Base-by-base conservation (phyloP, 306 rosid species). In the Fragaria vesca region DNA sequence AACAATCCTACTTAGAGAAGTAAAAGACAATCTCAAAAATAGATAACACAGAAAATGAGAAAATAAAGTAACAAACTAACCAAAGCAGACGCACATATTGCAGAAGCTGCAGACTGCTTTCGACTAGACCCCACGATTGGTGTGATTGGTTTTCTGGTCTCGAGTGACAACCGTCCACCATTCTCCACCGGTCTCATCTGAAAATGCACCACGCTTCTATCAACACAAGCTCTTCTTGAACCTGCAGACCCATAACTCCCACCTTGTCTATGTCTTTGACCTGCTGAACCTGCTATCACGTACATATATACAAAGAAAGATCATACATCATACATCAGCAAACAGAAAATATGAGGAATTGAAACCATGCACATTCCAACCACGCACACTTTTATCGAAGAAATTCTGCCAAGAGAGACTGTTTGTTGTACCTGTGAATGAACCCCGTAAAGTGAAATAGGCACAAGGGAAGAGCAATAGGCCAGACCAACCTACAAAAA, bases 61-160 rank as follows among this genome's bases (percentile, higher is more conserved):
- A 47, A 10, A 43, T 43, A 12, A 2, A 8, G 47, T 43, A 13
- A 50, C 55, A 60, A 77, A 57, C 87, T 87, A 76, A 91, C 97
- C 89, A 58, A 88, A 57, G 91, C 88, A 62, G 89, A 83, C 50
- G 83, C 70, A 73, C 90, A 81, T 48, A 71, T 80, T 46, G 87
- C 16, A 66, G 76, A 61, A 82, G 36, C 77, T 70, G 36, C 36
- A 20, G 86, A 76, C 40, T 21, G 77, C 80, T 48, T 77, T 81
- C 51, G 83, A 78, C 60, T 48, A 3, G 85, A 81, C 45, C 28
- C 68, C 63, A 32, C 10, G 65, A 60, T 13, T 3, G 28, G 55
- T 76, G 48, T 21, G 46, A 60, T 15, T 5, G 28, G 62, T 77
- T 55, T 78, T 69, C 76, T 74, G 34, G 24, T 61, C 77, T 76